Base-by-base conservation (phyloP, 2,329 filamentous ascomycete species). In the Colletotrichum eremochloae region DNA sequence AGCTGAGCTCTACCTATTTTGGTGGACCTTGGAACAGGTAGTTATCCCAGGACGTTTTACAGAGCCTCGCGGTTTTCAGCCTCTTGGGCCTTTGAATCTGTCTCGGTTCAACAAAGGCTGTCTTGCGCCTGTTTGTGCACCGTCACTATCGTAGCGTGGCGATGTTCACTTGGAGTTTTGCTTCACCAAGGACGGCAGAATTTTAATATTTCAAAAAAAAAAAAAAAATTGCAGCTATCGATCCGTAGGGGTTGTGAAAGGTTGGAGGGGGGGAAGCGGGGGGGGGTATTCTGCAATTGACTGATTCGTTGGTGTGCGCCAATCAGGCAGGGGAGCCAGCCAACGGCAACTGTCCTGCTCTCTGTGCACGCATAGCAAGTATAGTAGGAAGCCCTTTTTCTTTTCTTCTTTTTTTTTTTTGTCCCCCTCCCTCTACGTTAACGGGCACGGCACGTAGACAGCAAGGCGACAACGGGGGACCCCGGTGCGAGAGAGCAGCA, bases 161-260 rank as follows among this genome's bases (percentile, higher is more conserved):
- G 18, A 31, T 8, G 18, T 29, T 52, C 36, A 63, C 61, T 53
- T n/a, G 15, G 40, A 36, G 24, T 24, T 60, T 52, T 48, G 42
- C 63, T 31, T 66, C n/a, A 29, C 29, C 6, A n/a, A n/a, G n/a
- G 57, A 36, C n/a, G 36, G 20, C 6, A 48, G 46, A 48, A 48
- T 48, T 48, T 48, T 24, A 48, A 12, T 5, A 24, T 24, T 24
- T n/a, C 20, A 15, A 15, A 24, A 57, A 58, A 55, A 42, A 24
- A n/a, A 12, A 44, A 20, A 11, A 29, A n/a, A 36, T 20, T 42
- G 44, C 61, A 55, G 24, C 33, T 38, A 61, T 38, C 11, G 40
- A 24, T n/a, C n/a, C 14, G 20, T 48, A 44, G 60, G 56, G 60
- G 42, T 61, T 42, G 64, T 44, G 33, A 57, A 24, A 56, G 53